phyloP scores from a whole-genome alignment of 495 filamentous ascomycete species.

The Neurospora sublineolata region DNA sequence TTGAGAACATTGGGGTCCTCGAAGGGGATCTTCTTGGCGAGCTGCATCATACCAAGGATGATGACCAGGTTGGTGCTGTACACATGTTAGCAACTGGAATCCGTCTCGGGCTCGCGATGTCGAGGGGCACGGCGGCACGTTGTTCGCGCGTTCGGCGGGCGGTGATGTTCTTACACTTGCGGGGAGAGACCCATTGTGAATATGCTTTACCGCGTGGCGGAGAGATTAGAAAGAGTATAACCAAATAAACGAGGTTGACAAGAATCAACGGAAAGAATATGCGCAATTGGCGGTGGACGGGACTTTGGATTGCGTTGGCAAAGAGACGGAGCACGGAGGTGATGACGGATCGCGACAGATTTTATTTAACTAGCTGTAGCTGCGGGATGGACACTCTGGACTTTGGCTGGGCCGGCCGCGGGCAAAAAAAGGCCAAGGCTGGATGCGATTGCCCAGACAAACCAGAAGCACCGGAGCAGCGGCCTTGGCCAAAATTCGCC shows the following conservation, averaged over 20 bases:
- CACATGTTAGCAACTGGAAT: not conserved
- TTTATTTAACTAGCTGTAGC: not conserved
- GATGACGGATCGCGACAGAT: not conserved
- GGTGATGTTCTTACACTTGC: not conserved
- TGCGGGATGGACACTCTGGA: not conserved
- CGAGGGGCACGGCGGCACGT: not conserved
- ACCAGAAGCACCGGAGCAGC: not conserved
- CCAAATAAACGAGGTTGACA: not conserved
- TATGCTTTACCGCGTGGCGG: not conserved
- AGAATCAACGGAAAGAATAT: not conserved
- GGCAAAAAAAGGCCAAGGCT: not conserved
- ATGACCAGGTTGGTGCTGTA: constrained; percentile 81
- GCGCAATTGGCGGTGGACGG: not conserved
- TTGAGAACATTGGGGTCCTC: constrained; percentile 83
- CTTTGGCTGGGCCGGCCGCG: not conserved
- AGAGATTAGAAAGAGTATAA: not conserved
- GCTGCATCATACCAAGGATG: constrained; percentile 96
- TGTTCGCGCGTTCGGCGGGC: not conserved
- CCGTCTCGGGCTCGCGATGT: not conserved
- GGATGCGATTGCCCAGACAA: not conserved
- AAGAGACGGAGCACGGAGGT: not conserved
- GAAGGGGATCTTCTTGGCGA: constrained; percentile 89
- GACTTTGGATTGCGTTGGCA: not conserved
- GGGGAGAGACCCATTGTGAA: not conserved
- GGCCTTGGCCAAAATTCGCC: not conserved